These are phyloP conservation scores for Thuidium tamariscinum DNA, from an alignment of 225 moss, liverwort and hornwort genomes.

Conservation along the genomic window DNA sequence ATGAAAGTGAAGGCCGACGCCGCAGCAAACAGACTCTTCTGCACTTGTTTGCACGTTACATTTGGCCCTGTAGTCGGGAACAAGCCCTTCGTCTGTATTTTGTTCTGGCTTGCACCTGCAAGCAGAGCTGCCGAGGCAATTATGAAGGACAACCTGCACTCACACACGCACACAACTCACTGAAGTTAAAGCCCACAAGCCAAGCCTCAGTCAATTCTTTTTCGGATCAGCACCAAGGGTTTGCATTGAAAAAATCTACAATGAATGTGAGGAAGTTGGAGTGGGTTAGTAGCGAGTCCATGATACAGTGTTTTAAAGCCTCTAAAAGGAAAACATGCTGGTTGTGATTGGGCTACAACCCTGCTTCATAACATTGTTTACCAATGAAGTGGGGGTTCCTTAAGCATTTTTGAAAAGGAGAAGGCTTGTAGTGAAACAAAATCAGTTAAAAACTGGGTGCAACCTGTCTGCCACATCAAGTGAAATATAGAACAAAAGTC, in stretches of 20 bases:
- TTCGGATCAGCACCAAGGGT: background rate
- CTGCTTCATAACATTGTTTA: background rate
- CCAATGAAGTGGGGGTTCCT: background rate
- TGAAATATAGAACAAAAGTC: background rate
- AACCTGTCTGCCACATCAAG: background rate
- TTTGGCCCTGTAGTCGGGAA: conserved; percentile 8
- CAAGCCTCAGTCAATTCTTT: too few species aligned
- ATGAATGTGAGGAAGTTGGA: background rate
- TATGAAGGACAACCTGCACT: conserved; percentile 35
- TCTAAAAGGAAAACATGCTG: background rate
- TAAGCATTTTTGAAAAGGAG: background rate
- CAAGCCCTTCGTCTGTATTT: conserved; percentile 24
- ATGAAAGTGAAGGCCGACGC: conserved; percentile 42
- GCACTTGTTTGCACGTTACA: conserved; percentile 38
- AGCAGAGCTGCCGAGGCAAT: conserved; percentile 26
- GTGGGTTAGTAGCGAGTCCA: too few species aligned
- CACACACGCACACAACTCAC: background rate
- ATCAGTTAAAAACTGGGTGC: background rate
- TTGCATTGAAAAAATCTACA: background rate
- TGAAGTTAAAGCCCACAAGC: background rate
- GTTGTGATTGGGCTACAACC: background rate
- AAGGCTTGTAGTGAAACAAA: background rate
- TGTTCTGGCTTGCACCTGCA: conserved; percentile 35
- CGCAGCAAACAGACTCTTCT: conserved; percentile 32
- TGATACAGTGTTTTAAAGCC: background rate